Conservation (phyloP, 768 basidiomycete species). For the Termitomyces sp. region DNA sequence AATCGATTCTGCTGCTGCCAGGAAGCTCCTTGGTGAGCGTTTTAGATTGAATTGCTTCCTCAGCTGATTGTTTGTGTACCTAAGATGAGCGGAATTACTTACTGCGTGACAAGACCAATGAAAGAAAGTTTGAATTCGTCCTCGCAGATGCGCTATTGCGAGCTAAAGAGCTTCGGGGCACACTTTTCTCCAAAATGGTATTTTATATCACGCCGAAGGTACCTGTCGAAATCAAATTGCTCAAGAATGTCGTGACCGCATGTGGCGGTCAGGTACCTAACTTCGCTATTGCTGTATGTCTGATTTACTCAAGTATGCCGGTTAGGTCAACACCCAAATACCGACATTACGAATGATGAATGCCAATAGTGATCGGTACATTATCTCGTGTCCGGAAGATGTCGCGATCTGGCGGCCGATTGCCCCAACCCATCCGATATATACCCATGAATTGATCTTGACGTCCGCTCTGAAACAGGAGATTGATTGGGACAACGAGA, state of each 20-base stretch:
- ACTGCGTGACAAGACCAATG: slow-evolving; percentile 55
- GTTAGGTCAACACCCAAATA: slow-evolving; percentile 35
- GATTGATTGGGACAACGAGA: slow-evolving; percentile 53
- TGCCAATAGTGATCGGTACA: slow-evolving; percentile 43
- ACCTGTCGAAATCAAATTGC: slow-evolving; percentile 45
- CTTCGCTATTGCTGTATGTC: neutral
- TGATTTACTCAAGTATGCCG: neutral
- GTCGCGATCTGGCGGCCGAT: slow-evolving; percentile 61
- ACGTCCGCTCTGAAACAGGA: slow-evolving; percentile 59
- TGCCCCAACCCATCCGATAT: slow-evolving; percentile 41
- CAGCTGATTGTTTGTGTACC: neutral
- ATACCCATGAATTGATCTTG: slow-evolving; percentile 63
- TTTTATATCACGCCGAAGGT: slow-evolving; percentile 77
- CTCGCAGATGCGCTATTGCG: slow-evolving; percentile 54
- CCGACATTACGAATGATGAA: slow-evolving; percentile 54
- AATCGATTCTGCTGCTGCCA: slow-evolving; percentile 45
- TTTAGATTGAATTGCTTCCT: neutral
- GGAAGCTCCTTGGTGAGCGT: slow-evolving; percentile 57
- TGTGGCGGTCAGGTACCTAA: slow-evolving; percentile 64
- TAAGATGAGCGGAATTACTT: slow-evolving; percentile 60
- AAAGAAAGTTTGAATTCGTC: slow-evolving; percentile 61
- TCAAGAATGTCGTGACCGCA: slow-evolving; percentile 64
- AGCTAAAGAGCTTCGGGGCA: slow-evolving; percentile 46
- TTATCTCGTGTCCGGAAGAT: slow-evolving; percentile 66
- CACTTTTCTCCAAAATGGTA: slow-evolving; percentile 54